Conservation (phyloP, 192 early-diverging fungal species). For the Pecoramyces ruminantium region DNA sequence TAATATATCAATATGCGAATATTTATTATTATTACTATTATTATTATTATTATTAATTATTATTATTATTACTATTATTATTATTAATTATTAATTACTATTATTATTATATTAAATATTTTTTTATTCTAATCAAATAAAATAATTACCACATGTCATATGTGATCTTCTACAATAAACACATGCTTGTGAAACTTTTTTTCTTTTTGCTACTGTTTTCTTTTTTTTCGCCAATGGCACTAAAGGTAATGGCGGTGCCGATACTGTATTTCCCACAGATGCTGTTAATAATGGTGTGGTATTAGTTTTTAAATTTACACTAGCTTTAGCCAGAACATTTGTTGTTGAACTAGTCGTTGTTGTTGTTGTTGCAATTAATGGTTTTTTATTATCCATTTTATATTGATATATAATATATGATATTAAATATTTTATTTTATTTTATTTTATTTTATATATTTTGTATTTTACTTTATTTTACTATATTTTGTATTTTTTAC, state of each 20-base stretch:
- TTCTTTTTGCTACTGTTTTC: background rate
- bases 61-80: too few relatives aligned
- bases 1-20: too few relatives aligned
- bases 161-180: constrained; percentile 91
- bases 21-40: too few relatives aligned
- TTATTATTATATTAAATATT: too few relatives aligned
- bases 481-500: too few relatives aligned
- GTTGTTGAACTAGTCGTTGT: background rate
- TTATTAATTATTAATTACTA: too few relatives aligned
- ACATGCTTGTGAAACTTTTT: constrained; percentile 40
- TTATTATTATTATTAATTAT: too few relatives aligned
- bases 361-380: too few relatives aligned
- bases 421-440: too few relatives aligned
- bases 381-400: background rate
- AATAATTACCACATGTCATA: constrained; percentile 82
- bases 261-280: background rate
- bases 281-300: background rate
- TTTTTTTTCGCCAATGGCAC: background rate
- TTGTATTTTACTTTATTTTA: too few relatives aligned
- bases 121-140: background rate
- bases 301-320: background rate
- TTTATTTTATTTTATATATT: too few relatives aligned
- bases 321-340: background rate
- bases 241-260: background rate
- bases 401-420: too few relatives aligned